phyloP scores from a whole-genome alignment of 1,139 yeast species.

The Sugiyamaella castrensis region DNA sequence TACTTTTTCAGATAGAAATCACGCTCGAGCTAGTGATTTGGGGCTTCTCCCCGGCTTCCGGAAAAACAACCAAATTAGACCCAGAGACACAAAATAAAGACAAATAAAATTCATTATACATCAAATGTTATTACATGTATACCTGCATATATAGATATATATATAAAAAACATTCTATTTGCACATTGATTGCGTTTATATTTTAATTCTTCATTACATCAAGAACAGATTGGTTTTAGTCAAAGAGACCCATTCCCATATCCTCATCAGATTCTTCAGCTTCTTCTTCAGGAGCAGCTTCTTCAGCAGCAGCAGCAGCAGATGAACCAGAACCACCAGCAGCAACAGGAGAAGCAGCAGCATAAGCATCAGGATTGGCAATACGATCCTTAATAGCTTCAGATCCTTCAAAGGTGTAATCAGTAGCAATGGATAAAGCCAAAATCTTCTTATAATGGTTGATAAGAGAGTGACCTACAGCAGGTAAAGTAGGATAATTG shows the following conservation, averaged over 20 bases:
- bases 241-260: conserved; percentile 99
- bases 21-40: too few relatives aligned
- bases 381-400: conserved; percentile 99
- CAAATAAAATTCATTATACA: too few relatives aligned
- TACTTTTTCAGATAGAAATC: too few relatives aligned
- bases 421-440: conserved; percentile 97
- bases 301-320: conserved; percentile 66
- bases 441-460: conserved; percentile 99
- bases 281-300: conserved; percentile 74
- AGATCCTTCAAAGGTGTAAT: conserved; percentile 98
- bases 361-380: conserved; percentile 99
- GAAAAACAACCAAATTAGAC: too few relatives aligned
- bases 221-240: conserved; percentile 47
- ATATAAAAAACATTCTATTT: too few relatives aligned
- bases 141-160: too few relatives aligned
- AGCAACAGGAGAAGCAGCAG: conserved; percentile 91
- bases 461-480: conserved; percentile 98
- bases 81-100: too few relatives aligned
- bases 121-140: too few relatives aligned
- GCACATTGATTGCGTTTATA: too few relatives aligned
- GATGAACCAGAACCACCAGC: conserved; percentile 63
- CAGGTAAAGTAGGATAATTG: conserved; percentile 99
- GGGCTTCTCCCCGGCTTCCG: too few relatives aligned
- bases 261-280: conserved; percentile 75
- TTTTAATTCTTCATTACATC: too few relatives aligned